Evolutionary conservation across 78 protist genomes (phyloP).

Genomic region (Dictyostelium capitatum): DNA sequence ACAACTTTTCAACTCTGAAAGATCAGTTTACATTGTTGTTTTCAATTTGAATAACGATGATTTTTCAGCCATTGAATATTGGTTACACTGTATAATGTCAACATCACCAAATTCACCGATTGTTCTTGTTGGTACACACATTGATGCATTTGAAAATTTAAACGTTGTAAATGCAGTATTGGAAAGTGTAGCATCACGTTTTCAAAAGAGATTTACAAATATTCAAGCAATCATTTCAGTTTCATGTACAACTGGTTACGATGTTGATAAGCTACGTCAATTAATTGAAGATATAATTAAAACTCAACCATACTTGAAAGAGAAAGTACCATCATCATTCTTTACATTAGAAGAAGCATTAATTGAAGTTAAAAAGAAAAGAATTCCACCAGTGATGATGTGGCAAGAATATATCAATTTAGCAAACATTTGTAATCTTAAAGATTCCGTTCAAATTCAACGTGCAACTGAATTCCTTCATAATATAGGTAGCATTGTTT

Average conservation of each 20-base stretch:
- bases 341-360: slow-evolving; percentile 76
- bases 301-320: slow-evolving; percentile 44
- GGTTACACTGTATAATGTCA: slow-evolving; percentile 65
- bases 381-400: slow-evolving; percentile 81
- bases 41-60: slow-evolving; percentile 43
- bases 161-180: slow-evolving; percentile 14
- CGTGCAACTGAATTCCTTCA: slow-evolving; percentile 82
- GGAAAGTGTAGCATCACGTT: slow-evolving; percentile 18
- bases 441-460: slow-evolving; percentile 73
- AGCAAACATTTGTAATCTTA: slow-evolving; percentile 66
- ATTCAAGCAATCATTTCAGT: slow-evolving; percentile 78
- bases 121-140: slow-evolving; percentile 83
- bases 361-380: slow-evolving; percentile 62
- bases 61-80: slow-evolving; percentile 60
- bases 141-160: slow-evolving; percentile 45
- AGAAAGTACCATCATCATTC: slow-evolving; percentile 65
- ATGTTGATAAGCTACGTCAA: slow-evolving; percentile 43
- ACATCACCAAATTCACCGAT: slow-evolving; percentile 73
- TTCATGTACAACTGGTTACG: slow-evolving; percentile 73
- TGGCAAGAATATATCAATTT: slow-evolving; percentile 73
- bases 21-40: slow-evolving; percentile 73
- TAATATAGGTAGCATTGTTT: slow-evolving; percentile 68
- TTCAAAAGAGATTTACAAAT: slow-evolving; percentile 59
- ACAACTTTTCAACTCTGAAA: slow-evolving; percentile 69
- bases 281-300: slow-evolving; percentile 59